These are phyloP conservation scores for Xylariaceae sp. DNA, from an alignment of 2,329 filamentous ascomycete species.

Conservation along the genomic window DNA sequence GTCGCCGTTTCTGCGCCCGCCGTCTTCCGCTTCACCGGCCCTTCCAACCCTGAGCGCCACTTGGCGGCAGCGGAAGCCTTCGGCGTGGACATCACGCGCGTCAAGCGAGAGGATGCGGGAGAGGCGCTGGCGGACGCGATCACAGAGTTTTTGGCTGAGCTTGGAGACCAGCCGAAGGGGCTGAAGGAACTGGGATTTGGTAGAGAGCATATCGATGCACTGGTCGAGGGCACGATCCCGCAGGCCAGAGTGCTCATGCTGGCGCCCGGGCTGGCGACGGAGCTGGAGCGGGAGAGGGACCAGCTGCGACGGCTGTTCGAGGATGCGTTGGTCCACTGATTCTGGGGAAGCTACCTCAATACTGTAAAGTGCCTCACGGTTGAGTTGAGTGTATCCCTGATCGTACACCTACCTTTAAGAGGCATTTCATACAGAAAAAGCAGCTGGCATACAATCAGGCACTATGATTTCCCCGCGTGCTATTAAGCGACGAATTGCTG, in stretches of 20 bases:
- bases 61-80: conserved; percentile 85
- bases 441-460: too few species aligned
- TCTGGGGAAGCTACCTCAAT: too few species aligned
- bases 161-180: conserved; percentile 89
- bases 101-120: conserved; percentile 85
- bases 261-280: conserved; percentile 73
- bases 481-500: too few species aligned
- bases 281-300: conserved; percentile 66
- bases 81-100: conserved; percentile 81
- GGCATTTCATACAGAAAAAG: too few species aligned
- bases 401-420: too few species aligned
- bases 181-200: conserved; percentile 80
- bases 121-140: conserved; percentile 83
- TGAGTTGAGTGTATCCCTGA: too few species aligned
- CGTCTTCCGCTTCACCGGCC: conserved; percentile 88
- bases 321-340: conserved; percentile 41
- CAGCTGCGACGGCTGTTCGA: conserved; percentile 69
- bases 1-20: conserved; percentile 91
- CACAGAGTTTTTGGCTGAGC: conserved; percentile 69
- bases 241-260: conserved; percentile 88
- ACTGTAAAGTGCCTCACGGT: too few species aligned
- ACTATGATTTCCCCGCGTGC: too few species aligned
- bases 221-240: conserved; percentile 93
- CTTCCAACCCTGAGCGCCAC: conserved; percentile 90
- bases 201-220: conserved; percentile 66